Percentiles rank a stretch among this genome's conserved stretches.
Conservation (phyloP, 108 stramenopile species). For the Stephanodiscus minutulus region DNA sequence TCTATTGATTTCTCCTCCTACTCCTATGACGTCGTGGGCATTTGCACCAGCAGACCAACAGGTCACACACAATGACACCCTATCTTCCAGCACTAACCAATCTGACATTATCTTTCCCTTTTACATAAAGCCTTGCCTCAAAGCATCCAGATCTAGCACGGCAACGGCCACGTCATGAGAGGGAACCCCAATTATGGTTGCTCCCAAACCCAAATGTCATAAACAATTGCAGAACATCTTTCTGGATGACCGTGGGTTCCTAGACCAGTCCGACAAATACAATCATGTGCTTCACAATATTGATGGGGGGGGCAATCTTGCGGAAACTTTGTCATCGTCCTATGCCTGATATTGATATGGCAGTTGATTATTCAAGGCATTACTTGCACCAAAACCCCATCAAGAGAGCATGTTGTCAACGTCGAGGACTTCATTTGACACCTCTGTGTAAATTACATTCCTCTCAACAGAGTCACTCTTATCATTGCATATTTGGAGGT, state of each 20-base stretch:
- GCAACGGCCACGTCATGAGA: too few relatives aligned
- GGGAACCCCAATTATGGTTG: neutral
- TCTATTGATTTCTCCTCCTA: too few relatives aligned
- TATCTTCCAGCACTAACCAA: too few relatives aligned
- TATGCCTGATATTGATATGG: neutral
- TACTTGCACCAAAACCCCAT: too few relatives aligned
- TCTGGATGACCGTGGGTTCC: conserved; percentile 21
- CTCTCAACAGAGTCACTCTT: neutral
- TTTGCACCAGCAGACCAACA: too few relatives aligned
- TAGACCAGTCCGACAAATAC: conserved; percentile 2
- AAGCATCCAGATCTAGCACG: neutral
- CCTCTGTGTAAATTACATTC: too few relatives aligned
- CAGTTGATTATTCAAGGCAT: neutral
- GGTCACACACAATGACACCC: too few relatives aligned
- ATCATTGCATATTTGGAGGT: neutral
- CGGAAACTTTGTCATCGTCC: conserved; percentile 4
- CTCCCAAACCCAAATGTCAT: neutral
- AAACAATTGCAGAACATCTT: neutral
- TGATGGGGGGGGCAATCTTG: neutral
- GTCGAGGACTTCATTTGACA: too few relatives aligned
- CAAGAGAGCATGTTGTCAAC: too few relatives aligned
- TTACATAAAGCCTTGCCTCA: too few relatives aligned
- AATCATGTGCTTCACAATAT: neutral
- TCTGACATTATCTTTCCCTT: too few relatives aligned
- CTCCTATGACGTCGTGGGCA: too few relatives aligned